These are phyloP conservation scores for Gardenia jasminoides DNA, from an alignment of 257 asterid genomes.

Conservation along the genomic window DNA sequence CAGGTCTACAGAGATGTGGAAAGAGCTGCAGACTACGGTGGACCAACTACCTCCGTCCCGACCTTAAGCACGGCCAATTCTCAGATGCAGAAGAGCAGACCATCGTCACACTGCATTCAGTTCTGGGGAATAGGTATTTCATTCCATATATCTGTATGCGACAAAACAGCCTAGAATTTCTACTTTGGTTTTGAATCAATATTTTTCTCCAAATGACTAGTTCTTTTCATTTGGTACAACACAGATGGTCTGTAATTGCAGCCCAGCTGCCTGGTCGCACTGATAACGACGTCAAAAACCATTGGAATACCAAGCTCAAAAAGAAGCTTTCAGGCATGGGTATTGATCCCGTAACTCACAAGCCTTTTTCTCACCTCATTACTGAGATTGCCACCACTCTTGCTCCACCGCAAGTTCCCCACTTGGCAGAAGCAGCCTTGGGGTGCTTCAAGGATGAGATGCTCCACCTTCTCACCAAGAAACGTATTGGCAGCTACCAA, in stretches of 20 bases:
- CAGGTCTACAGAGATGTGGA: conserved; percentile 91
- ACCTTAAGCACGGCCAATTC: conserved; percentile 95
- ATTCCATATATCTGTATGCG: background rate
- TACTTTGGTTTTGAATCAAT: background rate
- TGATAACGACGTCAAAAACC: conserved; percentile 90
- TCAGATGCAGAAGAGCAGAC: conserved; percentile 85
- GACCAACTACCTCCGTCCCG: conserved; percentile 97
- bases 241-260: conserved; percentile 95
- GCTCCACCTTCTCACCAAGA: conserved; percentile 90
- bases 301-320: conserved; percentile 94
- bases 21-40: conserved; percentile 91
- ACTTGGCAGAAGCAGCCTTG: conserved; percentile 84
- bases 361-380: conserved; percentile 88
- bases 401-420: conserved; percentile 86
- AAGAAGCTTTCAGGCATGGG: conserved; percentile 97
- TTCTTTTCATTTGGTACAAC: background rate
- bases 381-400: conserved; percentile 81
- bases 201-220: background rate
- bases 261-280: conserved; percentile 93
- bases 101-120: conserved; percentile 86
- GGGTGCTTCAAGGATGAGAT: conserved; percentile 97
- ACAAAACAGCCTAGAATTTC: background rate
- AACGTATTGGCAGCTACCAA: conserved; percentile 64
- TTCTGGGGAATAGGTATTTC: conserved; percentile 80
- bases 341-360: conserved; percentile 94